Percentiles rank a stretch among this genome's conserved stretches.
Evolutionary conservation across 176 grass and related monocot species (phyloP).

Genomic region (Aechmea fasciata): DNA sequence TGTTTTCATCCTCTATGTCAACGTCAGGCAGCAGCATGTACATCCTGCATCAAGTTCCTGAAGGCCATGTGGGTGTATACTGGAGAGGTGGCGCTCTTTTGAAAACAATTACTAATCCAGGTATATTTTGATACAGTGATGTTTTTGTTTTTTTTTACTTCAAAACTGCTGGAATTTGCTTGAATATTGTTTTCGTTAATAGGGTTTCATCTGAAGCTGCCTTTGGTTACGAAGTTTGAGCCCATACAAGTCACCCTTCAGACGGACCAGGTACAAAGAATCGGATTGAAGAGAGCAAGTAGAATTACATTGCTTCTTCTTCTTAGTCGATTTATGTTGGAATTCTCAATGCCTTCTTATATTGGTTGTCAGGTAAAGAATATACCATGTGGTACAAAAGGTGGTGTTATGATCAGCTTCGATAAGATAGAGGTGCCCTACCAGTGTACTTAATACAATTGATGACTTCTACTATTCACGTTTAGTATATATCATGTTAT

Average conservation of each 20-base stretch:
- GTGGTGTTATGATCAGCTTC: constrained; percentile 99
- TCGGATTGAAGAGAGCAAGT: background rate
- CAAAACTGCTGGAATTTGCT: background rate
- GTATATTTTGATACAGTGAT: constrained; percentile 23
- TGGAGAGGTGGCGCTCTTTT: constrained; percentile 98
- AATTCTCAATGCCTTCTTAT: constrained; percentile 4
- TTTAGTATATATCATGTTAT: background rate
- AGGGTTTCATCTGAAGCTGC: constrained; percentile 97
- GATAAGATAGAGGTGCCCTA: constrained; percentile 92
- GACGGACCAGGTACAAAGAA: constrained; percentile 50
- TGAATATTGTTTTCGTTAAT: constrained; percentile 7
- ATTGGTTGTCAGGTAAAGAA: constrained; percentile 64
- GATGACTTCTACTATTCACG: background rate
- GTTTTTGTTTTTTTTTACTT: background rate
- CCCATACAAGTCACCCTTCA: constrained; percentile 98
- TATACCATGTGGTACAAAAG: constrained; percentile 99
- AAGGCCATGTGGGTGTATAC: constrained; percentile 98
- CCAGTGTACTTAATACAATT: background rate
- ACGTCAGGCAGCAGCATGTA: constrained; percentile 23
- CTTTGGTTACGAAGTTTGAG: constrained; percentile 84
- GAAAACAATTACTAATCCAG: constrained; percentile 83
- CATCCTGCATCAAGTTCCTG: constrained; percentile 91
- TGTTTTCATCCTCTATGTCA: constrained; percentile 38
- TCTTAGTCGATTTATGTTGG: constrained; percentile 9
- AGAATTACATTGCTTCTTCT: background rate